Evolutionary conservation across 2,329 filamentous ascomycete species (phyloP), one percentile per base, ranked within the genome.

Genomic region (Diaporthe destruens): DNA sequence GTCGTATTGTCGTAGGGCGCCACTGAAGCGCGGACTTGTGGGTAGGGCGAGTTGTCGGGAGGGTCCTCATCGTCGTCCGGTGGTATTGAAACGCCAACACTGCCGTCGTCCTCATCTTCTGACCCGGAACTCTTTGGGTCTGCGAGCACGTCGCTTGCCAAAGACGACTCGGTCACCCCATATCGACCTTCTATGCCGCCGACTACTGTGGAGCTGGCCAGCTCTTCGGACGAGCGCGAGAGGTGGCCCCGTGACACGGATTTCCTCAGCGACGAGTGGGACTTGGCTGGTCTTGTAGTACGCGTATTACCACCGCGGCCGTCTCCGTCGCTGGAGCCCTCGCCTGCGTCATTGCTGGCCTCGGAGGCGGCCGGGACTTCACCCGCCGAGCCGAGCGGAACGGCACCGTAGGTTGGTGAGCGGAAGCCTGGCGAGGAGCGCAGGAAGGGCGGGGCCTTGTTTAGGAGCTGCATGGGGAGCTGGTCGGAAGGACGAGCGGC

Each of bases 1-100:
- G 90, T 87, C 20, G 88, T 91, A 79, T 96, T 90, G 82, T 96
- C 94, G 42, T 89, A 91, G 5, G 93, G 90, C 16, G 92, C 87
- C 9, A 96, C 94, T 0, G 93, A 94, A 56, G 94, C 94, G 72
- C 94, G 90, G 49, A 96, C 94, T 80, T 94, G 92, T 57, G 94
- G 86, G 80, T 96, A 94, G 14, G 91, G 91, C 0, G 92, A 94
- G 81, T 94, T 91, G 79, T 94, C 92, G 20, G 87, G 84, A 16
- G 88, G 87, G 74, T 89, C 83, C 42, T 86, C 82, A 34, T 88
- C 86, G 20, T 84, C 83, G 34, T 82, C 82, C 14, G 80, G 79
- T n/a, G 81, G 80, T n/a, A 78, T 77, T 23, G 76, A 75, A 16
- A 78, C 80, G 20, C 84, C 81, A 18, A 77, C 77, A 8, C 75